A percentile compares a stretch with the other conserved stretches of the same genome.
Conservation (phyloP, 176 grass and related monocot genomes). For the Saccharum spontaneum region DNA sequence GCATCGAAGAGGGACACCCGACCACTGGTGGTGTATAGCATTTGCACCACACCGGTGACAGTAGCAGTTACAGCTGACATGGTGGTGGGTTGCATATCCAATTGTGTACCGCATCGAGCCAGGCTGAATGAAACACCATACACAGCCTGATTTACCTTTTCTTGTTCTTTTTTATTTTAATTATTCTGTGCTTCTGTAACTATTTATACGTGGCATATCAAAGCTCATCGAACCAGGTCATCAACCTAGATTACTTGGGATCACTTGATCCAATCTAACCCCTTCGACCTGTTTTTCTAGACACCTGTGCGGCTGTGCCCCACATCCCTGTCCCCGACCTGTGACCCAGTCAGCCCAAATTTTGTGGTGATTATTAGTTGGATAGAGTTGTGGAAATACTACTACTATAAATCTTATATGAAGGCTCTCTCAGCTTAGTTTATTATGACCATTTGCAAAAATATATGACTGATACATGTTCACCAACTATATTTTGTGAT, state of each 20-base stretch:
- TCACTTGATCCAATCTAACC: neutral
- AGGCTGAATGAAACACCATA: neutral
- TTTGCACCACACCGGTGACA: neutral
- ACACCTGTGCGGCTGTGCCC: neutral
- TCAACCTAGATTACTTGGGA: neutral
- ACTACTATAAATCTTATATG: constrained; percentile 11
- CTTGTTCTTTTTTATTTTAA: neutral
- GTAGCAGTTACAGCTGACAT: neutral
- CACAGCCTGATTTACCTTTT: neutral
- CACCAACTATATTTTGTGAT: neutral
- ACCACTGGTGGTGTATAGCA: neutral
- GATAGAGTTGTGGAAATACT: neutral
- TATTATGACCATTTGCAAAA: constrained; percentile 6
- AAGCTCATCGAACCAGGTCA: neutral
- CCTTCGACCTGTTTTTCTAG: neutral
- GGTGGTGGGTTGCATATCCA: neutral
- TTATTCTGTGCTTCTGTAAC: neutral
- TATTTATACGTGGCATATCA: neutral
- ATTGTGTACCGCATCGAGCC: neutral
- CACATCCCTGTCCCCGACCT: neutral
- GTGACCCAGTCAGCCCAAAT: neutral
- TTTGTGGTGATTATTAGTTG: neutral
- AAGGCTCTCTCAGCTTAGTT: neutral
- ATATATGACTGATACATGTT: neutral
- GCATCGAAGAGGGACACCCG: neutral